These are phyloP conservation scores for Penicillium mononematosum DNA, from an alignment of 495 filamentous ascomycete genomes.

Conservation along the genomic window DNA sequence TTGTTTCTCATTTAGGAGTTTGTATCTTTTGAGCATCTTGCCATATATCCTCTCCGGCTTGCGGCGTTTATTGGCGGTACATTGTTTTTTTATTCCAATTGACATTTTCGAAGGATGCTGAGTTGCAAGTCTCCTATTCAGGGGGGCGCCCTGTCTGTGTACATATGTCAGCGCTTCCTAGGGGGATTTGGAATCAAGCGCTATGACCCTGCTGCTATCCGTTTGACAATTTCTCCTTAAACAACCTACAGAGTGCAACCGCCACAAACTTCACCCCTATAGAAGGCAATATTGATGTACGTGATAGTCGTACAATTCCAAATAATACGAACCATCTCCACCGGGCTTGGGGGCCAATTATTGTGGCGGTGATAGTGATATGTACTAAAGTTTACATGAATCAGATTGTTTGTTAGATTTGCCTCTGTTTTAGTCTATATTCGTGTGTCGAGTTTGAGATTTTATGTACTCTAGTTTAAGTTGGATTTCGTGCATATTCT, in stretches of 20 bases:
- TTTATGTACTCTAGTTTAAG: not conserved
- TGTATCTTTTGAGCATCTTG: not conserved
- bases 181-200: slow-evolving; percentile 12
- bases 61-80: not conserved
- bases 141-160: slow-evolving; percentile 1
- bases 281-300: not conserved
- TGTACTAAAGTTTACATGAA: not conserved
- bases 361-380: not conserved
- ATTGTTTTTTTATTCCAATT: not conserved
- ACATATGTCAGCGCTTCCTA: slow-evolving; percentile 4
- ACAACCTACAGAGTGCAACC: not conserved
- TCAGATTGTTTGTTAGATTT: not conserved
- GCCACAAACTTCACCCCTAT: not conserved
- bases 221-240: not conserved
- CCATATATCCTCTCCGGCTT: slow-evolving; percentile 2
- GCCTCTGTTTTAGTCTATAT: not conserved
- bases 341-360: not conserved
- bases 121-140: not conserved
- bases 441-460: not conserved
- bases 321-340: slow-evolving; percentile 1
- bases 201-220: slow-evolving; percentile 1
- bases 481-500: not conserved
- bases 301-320: slow-evolving; percentile 6
- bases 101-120: not conserved
- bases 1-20: not conserved